Conservation (phyloP, 768 basidiomycete species). For the Termitomyces sp. region DNA sequence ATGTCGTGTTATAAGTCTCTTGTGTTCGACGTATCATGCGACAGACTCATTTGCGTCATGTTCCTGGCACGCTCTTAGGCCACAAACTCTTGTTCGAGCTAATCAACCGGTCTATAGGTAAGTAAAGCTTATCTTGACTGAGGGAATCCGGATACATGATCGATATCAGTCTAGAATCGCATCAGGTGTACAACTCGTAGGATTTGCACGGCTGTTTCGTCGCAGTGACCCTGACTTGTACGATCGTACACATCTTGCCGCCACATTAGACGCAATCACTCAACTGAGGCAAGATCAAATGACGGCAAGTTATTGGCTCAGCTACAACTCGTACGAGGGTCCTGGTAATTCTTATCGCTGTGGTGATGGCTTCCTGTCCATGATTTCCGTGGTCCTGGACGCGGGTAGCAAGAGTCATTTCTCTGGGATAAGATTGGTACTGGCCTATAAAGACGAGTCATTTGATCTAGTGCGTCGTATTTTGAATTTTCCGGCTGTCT, state of each 20-base stretch:
- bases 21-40: neutral
- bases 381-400: slow-evolving; percentile 11
- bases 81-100: no score
- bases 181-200: neutral
- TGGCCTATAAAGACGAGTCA: slow-evolving; percentile 7
- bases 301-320: neutral
- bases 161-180: neutral
- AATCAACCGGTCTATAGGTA: no score
- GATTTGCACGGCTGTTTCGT: no score
- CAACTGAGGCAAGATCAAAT: neutral
- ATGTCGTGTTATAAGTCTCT: neutral
- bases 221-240: no score
- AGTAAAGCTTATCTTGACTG: no score
- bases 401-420: slow-evolving; percentile 1
- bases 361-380: slow-evolving; percentile 2
- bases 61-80: no score
- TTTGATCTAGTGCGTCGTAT: slow-evolving; percentile 5
- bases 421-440: slow-evolving; percentile 5
- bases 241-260: no score
- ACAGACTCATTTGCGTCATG: no score
- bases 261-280: neutral
- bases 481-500: neutral
- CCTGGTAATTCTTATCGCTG: neutral
- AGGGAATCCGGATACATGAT: no score
- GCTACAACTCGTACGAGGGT: slow-evolving; percentile 7